Evolutionary conservation across 345 rosid species (phyloP), one percentile per base, ranked within the genome.

Genomic region (rapeseed (Brassica napus)): DNA sequence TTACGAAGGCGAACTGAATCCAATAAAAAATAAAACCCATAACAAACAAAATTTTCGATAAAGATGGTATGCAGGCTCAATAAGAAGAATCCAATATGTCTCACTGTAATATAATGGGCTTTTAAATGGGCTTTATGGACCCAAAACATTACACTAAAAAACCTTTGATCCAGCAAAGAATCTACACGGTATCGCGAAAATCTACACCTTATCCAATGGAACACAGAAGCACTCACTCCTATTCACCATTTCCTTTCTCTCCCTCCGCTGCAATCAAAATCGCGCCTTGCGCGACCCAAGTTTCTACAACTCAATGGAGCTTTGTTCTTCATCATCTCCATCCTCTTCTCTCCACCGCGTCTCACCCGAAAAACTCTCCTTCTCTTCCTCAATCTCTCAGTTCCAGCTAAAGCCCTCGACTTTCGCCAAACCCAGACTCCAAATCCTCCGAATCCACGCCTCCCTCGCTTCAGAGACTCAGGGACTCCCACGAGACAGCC

Each of bases 401-500:
- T 84, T 72, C 75, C 84, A 71, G 69, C 79, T 71, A 21, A 79
- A 85, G 59, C 16, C 83, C 18, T 80, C 74, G 14, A 73, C 77
- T 39, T 63, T 70, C 69, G 5, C 73, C 26, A 85, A 81, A 68
- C 78, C 85, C 80, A 78, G 58, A 21, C 72, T 85, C 18, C 83
- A 37, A 24, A 86, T 74, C 14, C 79, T 88, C 67, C 84, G 84
- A 3, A 76, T 92, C 35, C 75, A 62, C 44, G 85, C 88, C 0
- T 80, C 83, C 54, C 90, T 91, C 0, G 87, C 94, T 3, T 73
- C 87, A 1, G 95, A 88, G 77, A 87, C 95, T 58, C 83, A 86
- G 58, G 89, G 86, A 0, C 86, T 85, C 57, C 97, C 99, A 11
- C 82, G 72, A 65, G 88, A 90, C 79, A 92, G 91, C 83, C 98